Percentiles rank a stretch among this genome's conserved stretches.
Evolutionary conservation across 2,329 filamentous ascomycete species (phyloP).

Genomic region (Mycocentrospora acerina): DNA sequence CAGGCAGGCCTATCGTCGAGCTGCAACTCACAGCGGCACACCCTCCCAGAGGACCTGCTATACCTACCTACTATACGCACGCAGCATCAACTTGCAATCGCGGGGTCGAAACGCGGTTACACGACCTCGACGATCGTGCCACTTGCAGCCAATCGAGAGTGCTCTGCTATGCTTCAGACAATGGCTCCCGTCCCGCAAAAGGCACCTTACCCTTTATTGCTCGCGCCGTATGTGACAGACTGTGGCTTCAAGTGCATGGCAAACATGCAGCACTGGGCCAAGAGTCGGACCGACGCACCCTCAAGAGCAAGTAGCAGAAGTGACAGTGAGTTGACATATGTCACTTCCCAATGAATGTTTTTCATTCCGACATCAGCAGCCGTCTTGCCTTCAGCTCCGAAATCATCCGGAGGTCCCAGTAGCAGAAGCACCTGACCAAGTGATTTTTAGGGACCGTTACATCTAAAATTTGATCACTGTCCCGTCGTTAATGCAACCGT

Average conservation of each 20-base stretch:
- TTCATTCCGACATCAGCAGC: no score
- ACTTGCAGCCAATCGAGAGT: slow-evolving; percentile 12
- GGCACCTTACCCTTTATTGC: not conserved
- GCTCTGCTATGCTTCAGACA: no score
- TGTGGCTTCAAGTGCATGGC: slow-evolving; percentile 13
- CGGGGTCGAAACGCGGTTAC: slow-evolving; percentile 18
- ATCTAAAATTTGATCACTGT: no score
- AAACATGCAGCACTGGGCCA: slow-evolving; percentile 10
- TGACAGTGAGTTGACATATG: not conserved
- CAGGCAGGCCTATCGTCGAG: slow-evolving; percentile 9
- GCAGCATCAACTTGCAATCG: slow-evolving; percentile 18
- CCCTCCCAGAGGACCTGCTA: slow-evolving; percentile 14
- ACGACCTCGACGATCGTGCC: slow-evolving; percentile 15
- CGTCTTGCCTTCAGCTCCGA: not conserved
- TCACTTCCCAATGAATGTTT: no score
- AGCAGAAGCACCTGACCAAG: not conserved
- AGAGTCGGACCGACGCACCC: slow-evolving; percentile 13
- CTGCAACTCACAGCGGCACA: slow-evolving; percentile 15
- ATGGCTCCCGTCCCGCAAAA: not conserved
- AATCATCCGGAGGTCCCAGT: not conserved
- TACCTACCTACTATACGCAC: no score
- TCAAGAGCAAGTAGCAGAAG: not conserved
- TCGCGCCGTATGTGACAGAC: not conserved
- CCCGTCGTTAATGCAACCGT: no score
- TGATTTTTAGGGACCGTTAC: not conserved